phyloP scores from a whole-genome alignment of 805 yeast genomes.

The Diddensiella caesifluorescens region DNA sequence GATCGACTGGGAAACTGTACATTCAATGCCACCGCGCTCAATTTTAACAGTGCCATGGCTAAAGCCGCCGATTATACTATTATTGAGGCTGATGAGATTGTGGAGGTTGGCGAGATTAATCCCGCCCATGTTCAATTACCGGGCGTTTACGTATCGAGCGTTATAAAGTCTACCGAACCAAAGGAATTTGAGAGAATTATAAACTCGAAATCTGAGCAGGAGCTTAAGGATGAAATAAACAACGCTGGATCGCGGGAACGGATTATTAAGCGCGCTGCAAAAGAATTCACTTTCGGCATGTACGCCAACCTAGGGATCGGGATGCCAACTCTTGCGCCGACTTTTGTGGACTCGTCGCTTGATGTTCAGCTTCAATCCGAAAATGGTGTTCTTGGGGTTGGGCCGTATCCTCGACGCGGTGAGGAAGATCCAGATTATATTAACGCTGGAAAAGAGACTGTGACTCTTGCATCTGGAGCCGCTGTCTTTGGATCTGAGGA shows the following conservation, averaged over 20 bases:
- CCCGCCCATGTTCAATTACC: slow-evolving; percentile 43
- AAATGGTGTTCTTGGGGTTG: slow-evolving; percentile 42
- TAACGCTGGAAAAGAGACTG: slow-evolving; percentile 45
- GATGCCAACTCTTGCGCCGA: slow-evolving; percentile 41
- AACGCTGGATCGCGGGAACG: slow-evolving; percentile 28
- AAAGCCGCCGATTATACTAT: slow-evolving; percentile 39
- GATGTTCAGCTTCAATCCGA: slow-evolving; percentile 40
- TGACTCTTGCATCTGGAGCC: slow-evolving; percentile 38
- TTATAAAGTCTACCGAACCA: slow-evolving; percentile 37
- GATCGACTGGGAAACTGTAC: slow-evolving; percentile 46
- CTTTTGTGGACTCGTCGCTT: slow-evolving; percentile 31
- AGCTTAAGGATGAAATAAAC: slow-evolving; percentile 6
- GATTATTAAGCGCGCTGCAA: slow-evolving; percentile 38
- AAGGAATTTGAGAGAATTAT: slow-evolving; percentile 38
- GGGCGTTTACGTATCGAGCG: slow-evolving; percentile 36
- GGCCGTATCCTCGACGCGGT: slow-evolving; percentile 37
- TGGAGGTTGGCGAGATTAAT: slow-evolving; percentile 39
- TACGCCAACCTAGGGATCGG: slow-evolving; percentile 42
- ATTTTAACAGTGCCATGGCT: slow-evolving; percentile 41
- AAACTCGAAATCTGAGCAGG: slow-evolving; percentile 18
- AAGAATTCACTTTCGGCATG: slow-evolving; percentile 37
- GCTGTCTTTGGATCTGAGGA: slow-evolving; percentile 43
- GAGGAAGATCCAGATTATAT: slow-evolving; percentile 41
- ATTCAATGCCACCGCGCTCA: slow-evolving; percentile 41
- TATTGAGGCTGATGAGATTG: slow-evolving; percentile 45